phyloP scores from a whole-genome alignment of 2,329 filamentous ascomycete species.

The Monilinia polystroma region DNA sequence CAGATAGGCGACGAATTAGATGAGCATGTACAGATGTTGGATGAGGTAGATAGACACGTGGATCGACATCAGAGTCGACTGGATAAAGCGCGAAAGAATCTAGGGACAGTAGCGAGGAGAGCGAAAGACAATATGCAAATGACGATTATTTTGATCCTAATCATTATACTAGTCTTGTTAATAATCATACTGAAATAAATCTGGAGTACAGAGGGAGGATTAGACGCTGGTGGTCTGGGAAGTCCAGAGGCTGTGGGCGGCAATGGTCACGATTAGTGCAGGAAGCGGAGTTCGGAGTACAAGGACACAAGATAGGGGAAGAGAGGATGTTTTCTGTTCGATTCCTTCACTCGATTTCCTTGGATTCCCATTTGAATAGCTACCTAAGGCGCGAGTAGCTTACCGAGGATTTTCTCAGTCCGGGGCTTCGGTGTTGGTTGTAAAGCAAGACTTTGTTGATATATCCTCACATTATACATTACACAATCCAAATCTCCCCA shows the following conservation, averaged over 20 bases:
- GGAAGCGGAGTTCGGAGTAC: constrained; percentile 10
- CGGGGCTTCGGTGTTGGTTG: not conserved
- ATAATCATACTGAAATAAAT: constrained; percentile 62
- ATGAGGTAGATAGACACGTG: constrained; percentile 80
- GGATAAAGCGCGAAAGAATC: constrained; percentile 68
- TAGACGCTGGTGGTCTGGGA: not conserved
- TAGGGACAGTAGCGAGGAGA: constrained; percentile 70
- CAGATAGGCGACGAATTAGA: constrained; percentile 97
- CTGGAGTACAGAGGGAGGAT: not conserved
- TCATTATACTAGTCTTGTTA: constrained; percentile 64
- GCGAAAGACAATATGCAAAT: constrained; percentile 85
- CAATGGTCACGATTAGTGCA: not conserved
- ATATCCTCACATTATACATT: not conserved
- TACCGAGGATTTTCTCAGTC: not conserved
- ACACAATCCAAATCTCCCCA: not conserved
- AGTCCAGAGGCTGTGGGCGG: not conserved
- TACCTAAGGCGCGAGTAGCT: not conserved
- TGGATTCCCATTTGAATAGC: not conserved
- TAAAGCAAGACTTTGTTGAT: not conserved
- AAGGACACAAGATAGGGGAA: not conserved
- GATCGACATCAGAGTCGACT: constrained; percentile 78
- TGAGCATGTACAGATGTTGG: constrained; percentile 81
- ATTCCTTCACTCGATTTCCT: not conserved
- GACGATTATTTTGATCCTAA: constrained; percentile 67
- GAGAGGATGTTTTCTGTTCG: not conserved